Evolutionary conservation across 768 basidiomycete species (phyloP), one percentile per base, ranked within the genome.

Genomic region (Rhizopogon rudus): DNA sequence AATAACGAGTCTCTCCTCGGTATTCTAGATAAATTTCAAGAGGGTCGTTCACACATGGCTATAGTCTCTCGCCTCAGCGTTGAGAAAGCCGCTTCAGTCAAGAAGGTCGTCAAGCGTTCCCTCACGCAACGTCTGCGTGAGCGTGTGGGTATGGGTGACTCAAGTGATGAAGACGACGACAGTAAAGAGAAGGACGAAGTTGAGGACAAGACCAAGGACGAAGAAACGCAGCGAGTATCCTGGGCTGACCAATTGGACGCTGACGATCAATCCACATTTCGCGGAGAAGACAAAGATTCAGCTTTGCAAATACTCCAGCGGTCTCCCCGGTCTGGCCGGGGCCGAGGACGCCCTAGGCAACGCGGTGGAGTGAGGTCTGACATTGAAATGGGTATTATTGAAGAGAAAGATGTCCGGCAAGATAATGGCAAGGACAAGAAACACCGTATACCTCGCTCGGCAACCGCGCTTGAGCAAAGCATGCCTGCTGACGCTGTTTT

Each of bases 401-500:
- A 55, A 29, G 63, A 61, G 25, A 35, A 37, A 3, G 35, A 14
- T 8, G 35, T 6, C 14, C 48, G 10, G 35, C 52, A 58, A 16
- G 49, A 58, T 25, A 5, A 14, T 9, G 14, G 20, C 48, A 65
- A 60, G 46, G 57, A 64, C 48, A 63, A 61, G 42, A 74, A 59
- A 63, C 57, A 60, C 48, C 66, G 66, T 53, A 63, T 68, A 52
- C 58, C 67, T 10, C 68, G 54, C 49, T 51, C 67, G 35, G 62
- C 78, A 65, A 75, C 76, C 54, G 73, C 71, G 51, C 70, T 83
- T 51, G 92, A 93, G 69, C 92, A 93, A 68, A 87, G 79, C 63
- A 91, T 92, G 83, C 92, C 92, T 44, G 88, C 91, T 40, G 92
- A 93, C 71, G 92, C 92, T 14, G 86, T 93, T 52, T 71, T 94